These are phyloP conservation scores for Fusarium cyanostomum DNA, from an alignment of 2,329 filamentous ascomycete species.

Conservation along the genomic window DNA sequence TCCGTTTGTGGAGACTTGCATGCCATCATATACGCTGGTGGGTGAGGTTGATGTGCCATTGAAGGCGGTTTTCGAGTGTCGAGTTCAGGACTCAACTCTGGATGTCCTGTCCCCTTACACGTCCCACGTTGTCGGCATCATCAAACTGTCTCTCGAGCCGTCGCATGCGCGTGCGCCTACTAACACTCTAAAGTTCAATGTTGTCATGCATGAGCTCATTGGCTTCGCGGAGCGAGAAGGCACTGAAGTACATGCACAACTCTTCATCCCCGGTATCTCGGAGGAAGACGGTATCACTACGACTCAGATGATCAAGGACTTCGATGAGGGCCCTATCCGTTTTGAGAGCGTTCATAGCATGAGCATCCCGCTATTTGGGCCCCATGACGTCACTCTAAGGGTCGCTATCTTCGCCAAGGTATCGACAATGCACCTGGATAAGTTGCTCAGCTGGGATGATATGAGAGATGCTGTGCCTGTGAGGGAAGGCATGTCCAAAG, in stretches of 20 bases:
- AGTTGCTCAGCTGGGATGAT: conserved; percentile 97
- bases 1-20: conserved; percentile 89
- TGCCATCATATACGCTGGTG: conserved; percentile 90
- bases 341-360: conserved; percentile 99
- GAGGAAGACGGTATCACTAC: conserved; percentile 93
- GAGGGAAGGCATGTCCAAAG: conserved; percentile 63
- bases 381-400: conserved; percentile 78
- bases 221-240: conserved; percentile 97
- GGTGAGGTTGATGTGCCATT: conserved; percentile 94
- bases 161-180: conserved; percentile 92
- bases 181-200: conserved; percentile 95
- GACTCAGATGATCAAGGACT: conserved; percentile 92
- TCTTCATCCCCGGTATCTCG: conserved; percentile 92
- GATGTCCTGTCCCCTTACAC: conserved; percentile 95
- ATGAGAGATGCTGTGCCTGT: conserved; percentile 81
- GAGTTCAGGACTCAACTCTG: conserved; percentile 92
- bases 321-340: conserved; percentile 89
- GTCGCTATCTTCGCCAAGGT: conserved; percentile 93
- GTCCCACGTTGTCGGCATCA: conserved; percentile 86
- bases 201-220: conserved; percentile 95
- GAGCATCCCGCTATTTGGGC: conserved; percentile 81
- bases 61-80: conserved; percentile 90
- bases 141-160: conserved; percentile 90
- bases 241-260: conserved; percentile 92
- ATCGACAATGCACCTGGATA: conserved; percentile 93